Conservation (phyloP, 2,329 filamentous ascomycete genomes). For the Fusarium goolgardi region DNA sequence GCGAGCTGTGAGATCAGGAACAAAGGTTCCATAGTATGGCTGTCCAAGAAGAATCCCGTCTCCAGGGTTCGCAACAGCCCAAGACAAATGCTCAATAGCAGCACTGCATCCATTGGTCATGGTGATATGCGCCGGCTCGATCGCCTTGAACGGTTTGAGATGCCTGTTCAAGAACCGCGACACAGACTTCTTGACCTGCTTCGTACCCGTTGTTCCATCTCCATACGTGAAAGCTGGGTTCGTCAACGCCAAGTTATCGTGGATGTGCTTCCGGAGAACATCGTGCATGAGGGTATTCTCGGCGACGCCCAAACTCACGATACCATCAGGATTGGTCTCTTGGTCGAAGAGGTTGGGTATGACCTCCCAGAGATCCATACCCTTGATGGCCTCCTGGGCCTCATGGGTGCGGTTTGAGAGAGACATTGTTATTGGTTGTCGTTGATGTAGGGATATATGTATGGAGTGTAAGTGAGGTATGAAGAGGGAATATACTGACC, state of each 20-base stretch:
- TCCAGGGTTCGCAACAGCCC: conserved; percentile 55
- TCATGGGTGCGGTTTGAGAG: conserved; percentile 48
- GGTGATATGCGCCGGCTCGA: conserved; percentile 51
- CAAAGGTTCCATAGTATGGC: conserved; percentile 62
- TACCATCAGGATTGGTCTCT: conserved; percentile 56
- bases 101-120: conserved; percentile 57
- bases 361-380: conserved; percentile 56
- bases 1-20: conserved; percentile 58
- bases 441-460: neutral
- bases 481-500: neutral
- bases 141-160: conserved; percentile 45
- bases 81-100: conserved; percentile 56
- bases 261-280: conserved; percentile 56
- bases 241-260: conserved; percentile 51
- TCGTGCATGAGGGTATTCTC: conserved; percentile 66
- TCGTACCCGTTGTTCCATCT: conserved; percentile 55
- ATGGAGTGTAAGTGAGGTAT: conserved; percentile 7
- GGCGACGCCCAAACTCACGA: conserved; percentile 63
- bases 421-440: conserved; percentile 30
- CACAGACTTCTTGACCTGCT: conserved; percentile 49
- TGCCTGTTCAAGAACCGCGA: conserved; percentile 53
- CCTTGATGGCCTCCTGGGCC: conserved; percentile 46
- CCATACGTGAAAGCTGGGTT: conserved; percentile 55
- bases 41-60: conserved; percentile 56
- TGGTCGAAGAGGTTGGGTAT: conserved; percentile 59